A percentile compares a stretch with the other conserved stretches of the same genome.
These are phyloP conservation scores for Dryadomyces quercus-mongolicae DNA, from an alignment of 2,329 filamentous ascomycete genomes.

Conservation along the genomic window DNA sequence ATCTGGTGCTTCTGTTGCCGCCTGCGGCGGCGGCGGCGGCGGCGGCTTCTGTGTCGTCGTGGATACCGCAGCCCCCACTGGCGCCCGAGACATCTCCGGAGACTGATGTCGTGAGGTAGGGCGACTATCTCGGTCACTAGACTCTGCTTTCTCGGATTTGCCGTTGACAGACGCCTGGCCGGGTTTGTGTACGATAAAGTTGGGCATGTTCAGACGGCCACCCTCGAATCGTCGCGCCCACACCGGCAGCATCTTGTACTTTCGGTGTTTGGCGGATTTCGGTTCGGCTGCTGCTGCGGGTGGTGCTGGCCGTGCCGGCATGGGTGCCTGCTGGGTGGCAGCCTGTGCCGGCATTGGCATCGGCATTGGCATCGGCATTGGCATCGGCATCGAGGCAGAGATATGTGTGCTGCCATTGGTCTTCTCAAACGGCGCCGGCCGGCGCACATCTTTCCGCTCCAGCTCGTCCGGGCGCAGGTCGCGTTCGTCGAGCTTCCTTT, in stretches of 20 bases:
- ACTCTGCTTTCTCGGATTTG: conserved; percentile 18
- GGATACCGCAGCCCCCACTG: conserved; percentile 11
- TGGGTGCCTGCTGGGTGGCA: too few species aligned
- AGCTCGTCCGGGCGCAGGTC: conserved; percentile 38
- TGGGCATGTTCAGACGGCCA: conserved; percentile 27
- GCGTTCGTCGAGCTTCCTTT: conserved; percentile 36
- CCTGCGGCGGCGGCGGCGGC: conserved; percentile 7
- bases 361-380: not conserved
- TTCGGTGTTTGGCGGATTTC: conserved; percentile 24
- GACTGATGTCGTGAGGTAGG: conserved; percentile 35
- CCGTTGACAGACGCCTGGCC: conserved; percentile 25
- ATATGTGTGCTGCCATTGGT: conserved; percentile 26
- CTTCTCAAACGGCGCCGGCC: conserved; percentile 33
- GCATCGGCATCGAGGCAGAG: not conserved
- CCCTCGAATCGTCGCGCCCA: conserved; percentile 35
- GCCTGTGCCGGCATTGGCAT: not conserved
- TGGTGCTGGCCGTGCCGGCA: not conserved
- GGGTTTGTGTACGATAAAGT: conserved; percentile 32
- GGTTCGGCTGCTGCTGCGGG: not conserved
- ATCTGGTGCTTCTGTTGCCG: too few species aligned
- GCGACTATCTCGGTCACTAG: conserved; percentile 25
- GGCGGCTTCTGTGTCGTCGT: not conserved
- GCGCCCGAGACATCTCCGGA: conserved; percentile 14
- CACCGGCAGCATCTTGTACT: conserved; percentile 26
- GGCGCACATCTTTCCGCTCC: conserved; percentile 32